Evolutionary conservation across 1,139 yeast species (phyloP).

Genomic region (Entelexis paramagnoliae): DNA sequence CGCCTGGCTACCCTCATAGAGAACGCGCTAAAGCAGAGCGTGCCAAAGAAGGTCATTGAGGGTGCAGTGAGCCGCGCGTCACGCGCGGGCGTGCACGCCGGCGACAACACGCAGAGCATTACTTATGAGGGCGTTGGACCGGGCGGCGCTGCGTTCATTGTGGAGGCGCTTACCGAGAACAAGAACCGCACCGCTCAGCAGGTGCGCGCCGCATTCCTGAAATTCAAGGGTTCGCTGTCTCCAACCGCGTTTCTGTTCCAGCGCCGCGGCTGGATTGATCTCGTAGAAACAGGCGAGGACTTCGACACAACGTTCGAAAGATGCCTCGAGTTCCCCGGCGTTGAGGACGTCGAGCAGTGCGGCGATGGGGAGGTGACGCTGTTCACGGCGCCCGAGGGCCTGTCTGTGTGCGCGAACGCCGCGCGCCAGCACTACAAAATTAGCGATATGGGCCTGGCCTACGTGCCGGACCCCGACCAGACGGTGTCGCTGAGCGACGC

Average conservation of each 20-base stretch:
- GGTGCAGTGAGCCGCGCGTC: constrained; percentile 77
- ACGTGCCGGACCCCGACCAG: constrained; percentile 45
- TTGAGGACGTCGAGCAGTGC: constrained; percentile 34
- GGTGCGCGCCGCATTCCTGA: constrained; percentile 66
- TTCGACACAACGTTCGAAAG: constrained; percentile 61
- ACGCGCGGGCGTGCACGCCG: constrained; percentile 33
- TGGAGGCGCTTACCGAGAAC: constrained; percentile 78
- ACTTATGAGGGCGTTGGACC: constrained; percentile 90
- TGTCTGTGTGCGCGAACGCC: constrained; percentile 50
- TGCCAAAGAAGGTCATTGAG: constrained; percentile 76
- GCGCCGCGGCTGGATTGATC: constrained; percentile 58
- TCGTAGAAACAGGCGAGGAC: constrained; percentile 33
- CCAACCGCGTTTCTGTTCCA: constrained; percentile 73
- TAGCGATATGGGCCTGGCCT: constrained; percentile 61
- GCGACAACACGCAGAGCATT: constrained; percentile 36
- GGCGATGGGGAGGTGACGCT: constrained; percentile 23
- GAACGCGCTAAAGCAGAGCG: constrained; percentile 64
- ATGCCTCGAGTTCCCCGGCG: constrained; percentile 70
- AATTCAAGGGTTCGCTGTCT: constrained; percentile 57
- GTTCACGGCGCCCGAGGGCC: constrained; percentile 50
- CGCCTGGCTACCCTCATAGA: constrained; percentile 67
- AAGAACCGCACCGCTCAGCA: constrained; percentile 69
- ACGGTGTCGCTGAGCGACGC: constrained; percentile 38
- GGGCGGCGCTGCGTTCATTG: constrained; percentile 72
- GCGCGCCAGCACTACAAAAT: constrained; percentile 48